A percentile compares a stretch with the other conserved stretches of the same genome.
Conservation (phyloP, 306 rosid species). For the Corylus americana region DNA sequence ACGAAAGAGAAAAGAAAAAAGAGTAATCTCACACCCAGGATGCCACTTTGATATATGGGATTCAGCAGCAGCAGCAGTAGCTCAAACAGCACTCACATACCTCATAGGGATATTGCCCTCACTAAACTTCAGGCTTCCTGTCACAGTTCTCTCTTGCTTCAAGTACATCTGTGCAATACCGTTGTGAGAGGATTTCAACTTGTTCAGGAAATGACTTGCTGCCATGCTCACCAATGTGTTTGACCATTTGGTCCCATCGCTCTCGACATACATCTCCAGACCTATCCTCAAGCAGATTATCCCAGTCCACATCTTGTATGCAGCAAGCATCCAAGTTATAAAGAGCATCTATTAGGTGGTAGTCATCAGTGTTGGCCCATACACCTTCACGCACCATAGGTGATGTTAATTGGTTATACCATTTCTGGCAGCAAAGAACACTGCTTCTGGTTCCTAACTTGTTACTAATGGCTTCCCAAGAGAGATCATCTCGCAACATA, state of each 20-base stretch:
- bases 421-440: constrained; percentile 49
- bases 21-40: too few species aligned
- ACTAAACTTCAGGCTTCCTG: constrained; percentile 41
- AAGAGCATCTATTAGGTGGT: constrained; percentile 60
- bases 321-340: constrained; percentile 59
- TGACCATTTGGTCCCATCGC: constrained; percentile 82
- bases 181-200: constrained; percentile 62
- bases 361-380: constrained; percentile 81
- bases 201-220: constrained; percentile 68
- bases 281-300: constrained; percentile 65
- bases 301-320: constrained; percentile 86
- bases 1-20: too few species aligned
- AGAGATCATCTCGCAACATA: constrained; percentile 76
- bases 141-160: constrained; percentile 63
- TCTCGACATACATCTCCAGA: constrained; percentile 66
- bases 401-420: constrained; percentile 70
- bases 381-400: constrained; percentile 49
- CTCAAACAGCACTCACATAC: too few species aligned
- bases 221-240: constrained; percentile 52
- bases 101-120: constrained; percentile 19
- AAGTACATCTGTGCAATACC: constrained; percentile 53
- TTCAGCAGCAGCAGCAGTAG: too few species aligned
- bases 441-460: constrained; percentile 49
- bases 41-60: too few species aligned
- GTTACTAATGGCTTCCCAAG: constrained; percentile 70